These are phyloP conservation scores for Boletus edulis DNA, from an alignment of 768 basidiomycete species.

Conservation along the genomic window DNA sequence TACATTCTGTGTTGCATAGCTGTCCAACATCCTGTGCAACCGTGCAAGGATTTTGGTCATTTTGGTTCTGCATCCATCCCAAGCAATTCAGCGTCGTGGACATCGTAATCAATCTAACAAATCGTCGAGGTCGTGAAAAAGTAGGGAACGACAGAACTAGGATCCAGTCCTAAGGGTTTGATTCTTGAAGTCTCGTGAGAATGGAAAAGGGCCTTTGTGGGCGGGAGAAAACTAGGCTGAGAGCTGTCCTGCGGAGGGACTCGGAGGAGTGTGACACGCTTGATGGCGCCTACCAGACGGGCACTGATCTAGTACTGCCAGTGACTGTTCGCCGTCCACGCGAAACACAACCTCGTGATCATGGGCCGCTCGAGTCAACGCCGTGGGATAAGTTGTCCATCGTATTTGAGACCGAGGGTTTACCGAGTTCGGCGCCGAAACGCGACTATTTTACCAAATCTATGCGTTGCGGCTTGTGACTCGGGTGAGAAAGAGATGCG, in stretches of 20 bases:
- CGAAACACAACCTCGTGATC: neutral
- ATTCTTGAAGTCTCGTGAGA: neutral
- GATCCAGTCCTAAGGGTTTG: neutral
- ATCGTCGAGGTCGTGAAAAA: neutral
- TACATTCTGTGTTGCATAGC: slow-evolving; percentile 17
- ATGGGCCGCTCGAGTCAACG: neutral
- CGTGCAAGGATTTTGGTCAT: slow-evolving; percentile 11
- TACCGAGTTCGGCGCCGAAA: too few species aligned
- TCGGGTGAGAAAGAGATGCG: too few species aligned
- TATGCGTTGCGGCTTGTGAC: too few species aligned
- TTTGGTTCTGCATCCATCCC: slow-evolving; percentile 9
- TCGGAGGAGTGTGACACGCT: slow-evolving; percentile 4
- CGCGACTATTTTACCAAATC: too few species aligned
- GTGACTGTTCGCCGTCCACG: slow-evolving; percentile 2
- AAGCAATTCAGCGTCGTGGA: slow-evolving; percentile 10
- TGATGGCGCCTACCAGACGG: neutral
- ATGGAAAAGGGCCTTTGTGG: neutral
- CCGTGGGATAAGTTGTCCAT: too few species aligned
- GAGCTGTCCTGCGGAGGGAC: neutral
- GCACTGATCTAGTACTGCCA: neutral
- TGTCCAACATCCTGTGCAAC: slow-evolving; percentile 18
- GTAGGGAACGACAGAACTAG: neutral
- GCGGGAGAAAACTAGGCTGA: neutral
- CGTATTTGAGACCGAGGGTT: too few species aligned
- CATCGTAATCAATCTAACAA: slow-evolving; percentile 1